Conservation (phyloP, 768 basidiomycete species). For the Boletus rufocinnamomeus region DNA sequence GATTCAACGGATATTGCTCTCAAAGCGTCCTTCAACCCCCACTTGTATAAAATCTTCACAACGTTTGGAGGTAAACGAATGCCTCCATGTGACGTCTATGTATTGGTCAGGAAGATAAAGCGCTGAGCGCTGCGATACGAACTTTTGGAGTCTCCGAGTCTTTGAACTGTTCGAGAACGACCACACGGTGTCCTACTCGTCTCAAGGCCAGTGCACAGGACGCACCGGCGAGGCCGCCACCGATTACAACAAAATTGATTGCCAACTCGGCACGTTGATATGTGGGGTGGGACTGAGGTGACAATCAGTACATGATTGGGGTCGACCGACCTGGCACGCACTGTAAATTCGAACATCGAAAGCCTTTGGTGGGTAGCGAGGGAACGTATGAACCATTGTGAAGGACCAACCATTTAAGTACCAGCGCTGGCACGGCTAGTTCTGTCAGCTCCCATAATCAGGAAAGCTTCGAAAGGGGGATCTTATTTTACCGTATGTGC, state of each 20-base stretch:
- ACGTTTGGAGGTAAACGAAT: constrained; percentile 59
- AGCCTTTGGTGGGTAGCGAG: not conserved
- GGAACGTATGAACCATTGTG: not conserved
- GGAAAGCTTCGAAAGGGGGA: constrained; percentile 12
- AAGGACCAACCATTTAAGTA: constrained; percentile 15
- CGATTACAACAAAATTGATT: constrained; percentile 47
- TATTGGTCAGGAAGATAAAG: not conserved
- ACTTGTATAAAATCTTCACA: constrained; percentile 54
- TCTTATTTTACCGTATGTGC: constrained; percentile 12
- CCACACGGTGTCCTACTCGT: constrained; percentile 60
- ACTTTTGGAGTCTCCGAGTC: constrained; percentile 42
- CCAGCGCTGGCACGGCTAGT: constrained; percentile 16
- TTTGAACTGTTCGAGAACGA: constrained; percentile 52
- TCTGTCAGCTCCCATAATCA: constrained; percentile 23
- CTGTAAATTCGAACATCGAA: constrained; percentile 19
- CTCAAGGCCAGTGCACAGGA: constrained; percentile 56
- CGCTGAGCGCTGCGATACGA: constrained; percentile 1
- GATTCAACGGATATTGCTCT: constrained; percentile 34
- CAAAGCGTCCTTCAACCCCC: constrained; percentile 53
- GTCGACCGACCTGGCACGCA: constrained; percentile 2
- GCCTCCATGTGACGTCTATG: constrained; percentile 39
- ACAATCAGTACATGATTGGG: constrained; percentile 1
- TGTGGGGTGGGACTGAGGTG: constrained; percentile 15
- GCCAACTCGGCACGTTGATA: constrained; percentile 17
- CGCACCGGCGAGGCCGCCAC: constrained; percentile 57